phyloP scores from a whole-genome alignment of 1,139 yeast genomes.

The Saccharomyces hybrid region DNA sequence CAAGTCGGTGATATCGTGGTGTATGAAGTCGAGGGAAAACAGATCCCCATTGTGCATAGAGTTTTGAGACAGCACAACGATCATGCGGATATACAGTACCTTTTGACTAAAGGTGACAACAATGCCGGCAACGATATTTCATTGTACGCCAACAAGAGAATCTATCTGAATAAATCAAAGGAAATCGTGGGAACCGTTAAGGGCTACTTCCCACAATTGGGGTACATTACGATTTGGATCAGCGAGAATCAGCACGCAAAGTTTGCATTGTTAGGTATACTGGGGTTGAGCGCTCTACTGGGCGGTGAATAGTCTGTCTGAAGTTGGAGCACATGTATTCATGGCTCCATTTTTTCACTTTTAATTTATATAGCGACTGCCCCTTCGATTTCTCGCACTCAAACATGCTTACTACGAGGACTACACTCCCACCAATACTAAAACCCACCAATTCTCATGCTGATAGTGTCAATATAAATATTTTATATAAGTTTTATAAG shows the following conservation, averaged over 20 bases:
- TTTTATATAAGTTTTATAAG: too few relatives aligned
- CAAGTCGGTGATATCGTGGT: slow-evolving; percentile 92
- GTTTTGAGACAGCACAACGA: slow-evolving; percentile 58
- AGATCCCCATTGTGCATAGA: slow-evolving; percentile 92
- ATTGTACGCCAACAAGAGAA: slow-evolving; percentile 68
- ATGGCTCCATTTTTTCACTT: not conserved
- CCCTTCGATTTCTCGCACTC: too few relatives aligned
- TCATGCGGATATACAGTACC: slow-evolving; percentile 46
- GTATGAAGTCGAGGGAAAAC: slow-evolving; percentile 73
- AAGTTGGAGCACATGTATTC: not conserved
- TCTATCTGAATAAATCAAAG: slow-evolving; percentile 61
- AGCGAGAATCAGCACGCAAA: slow-evolving; percentile 58
- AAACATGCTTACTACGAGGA: not conserved
- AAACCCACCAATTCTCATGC: too few relatives aligned
- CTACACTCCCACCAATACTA: not conserved
- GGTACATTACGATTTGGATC: slow-evolving; percentile 83
- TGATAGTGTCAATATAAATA: too few relatives aligned
- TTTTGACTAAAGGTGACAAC: slow-evolving; percentile 94
- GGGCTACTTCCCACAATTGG: slow-evolving; percentile 85
- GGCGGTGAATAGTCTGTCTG: slow-evolving; percentile 16
- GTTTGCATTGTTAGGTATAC: slow-evolving; percentile 24
- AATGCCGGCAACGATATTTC: slow-evolving; percentile 87
- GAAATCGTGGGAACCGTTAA: slow-evolving; percentile 88
- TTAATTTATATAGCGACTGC: not conserved
- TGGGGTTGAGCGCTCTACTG: slow-evolving; percentile 26